Evolutionary conservation across 805 yeast species (phyloP).

Genomic region (Priceomyces melissophilus): DNA sequence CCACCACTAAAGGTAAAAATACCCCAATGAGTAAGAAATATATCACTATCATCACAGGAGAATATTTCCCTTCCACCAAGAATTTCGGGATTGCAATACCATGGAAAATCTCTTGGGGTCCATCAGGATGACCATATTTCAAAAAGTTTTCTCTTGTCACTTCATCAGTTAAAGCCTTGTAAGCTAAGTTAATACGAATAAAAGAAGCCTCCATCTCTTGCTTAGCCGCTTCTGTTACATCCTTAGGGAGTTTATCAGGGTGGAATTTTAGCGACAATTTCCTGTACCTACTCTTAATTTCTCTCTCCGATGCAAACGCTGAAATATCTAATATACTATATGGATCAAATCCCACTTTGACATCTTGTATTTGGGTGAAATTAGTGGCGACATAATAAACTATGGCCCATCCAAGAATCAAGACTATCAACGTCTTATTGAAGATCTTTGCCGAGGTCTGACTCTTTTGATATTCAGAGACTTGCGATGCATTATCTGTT

Average conservation of each 20-base stretch:
- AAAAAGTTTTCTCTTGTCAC: constrained; percentile 74
- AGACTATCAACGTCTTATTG: constrained; percentile 31
- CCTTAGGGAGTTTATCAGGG: constrained; percentile 84
- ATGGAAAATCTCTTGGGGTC: constrained; percentile 84
- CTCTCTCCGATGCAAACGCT: constrained; percentile 64
- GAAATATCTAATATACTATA: constrained; percentile 79
- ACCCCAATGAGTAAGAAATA: constrained; percentile 75
- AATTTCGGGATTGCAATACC: constrained; percentile 95
- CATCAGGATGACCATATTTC: constrained; percentile 96
- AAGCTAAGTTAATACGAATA: constrained; percentile 84
- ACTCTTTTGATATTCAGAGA: constrained; percentile 24
- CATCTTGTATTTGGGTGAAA: constrained; percentile 44
- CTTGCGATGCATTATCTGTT: constrained; percentile 20
- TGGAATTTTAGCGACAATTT: constrained; percentile 85
- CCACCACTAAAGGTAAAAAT: constrained; percentile 75
- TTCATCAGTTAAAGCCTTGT: constrained; percentile 92
- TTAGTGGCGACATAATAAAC: constrained; percentile 39
- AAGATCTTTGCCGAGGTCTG: constrained; percentile 31
- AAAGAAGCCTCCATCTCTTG: constrained; percentile 66
- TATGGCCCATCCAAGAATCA: constrained; percentile 59
- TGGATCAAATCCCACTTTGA: constrained; percentile 72
- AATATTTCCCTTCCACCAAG: constrained; percentile 77
- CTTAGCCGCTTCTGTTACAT: constrained; percentile 54
- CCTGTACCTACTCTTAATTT: constrained; percentile 78
- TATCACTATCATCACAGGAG: constrained; percentile 55